Evolutionary conservation across 2,329 filamentous ascomycete species (phyloP).

Genomic region (Blastomyces parvus): DNA sequence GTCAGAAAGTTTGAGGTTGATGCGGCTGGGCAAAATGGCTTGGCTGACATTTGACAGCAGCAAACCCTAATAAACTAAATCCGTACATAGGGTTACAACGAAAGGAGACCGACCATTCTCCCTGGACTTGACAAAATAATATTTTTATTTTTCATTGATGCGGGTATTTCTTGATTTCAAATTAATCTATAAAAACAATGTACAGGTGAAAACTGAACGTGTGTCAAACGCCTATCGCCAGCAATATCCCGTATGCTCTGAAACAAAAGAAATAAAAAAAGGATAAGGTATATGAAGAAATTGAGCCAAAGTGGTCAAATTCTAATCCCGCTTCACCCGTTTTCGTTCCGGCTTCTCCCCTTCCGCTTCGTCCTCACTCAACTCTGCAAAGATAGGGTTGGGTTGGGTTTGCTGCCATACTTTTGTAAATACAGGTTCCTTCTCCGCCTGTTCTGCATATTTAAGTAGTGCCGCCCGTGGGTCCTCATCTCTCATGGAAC

Average conservation of each 20-base stretch:
- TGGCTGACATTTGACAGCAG: too few species aligned
- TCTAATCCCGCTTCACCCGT: constrained; percentile 31
- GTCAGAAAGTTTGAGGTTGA: not conserved
- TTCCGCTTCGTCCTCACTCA: constrained; percentile 66
- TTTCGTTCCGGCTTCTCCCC: constrained; percentile 48
- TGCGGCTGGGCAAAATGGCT: too few species aligned
- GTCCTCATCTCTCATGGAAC: constrained; percentile 91
- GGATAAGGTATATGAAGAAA: constrained; percentile 12
- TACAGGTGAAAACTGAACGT: not conserved
- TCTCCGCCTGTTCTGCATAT: constrained; percentile 87
- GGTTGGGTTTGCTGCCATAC: constrained; percentile 91
- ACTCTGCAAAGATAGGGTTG: constrained; percentile 77
- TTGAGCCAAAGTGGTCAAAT: constrained; percentile 6
- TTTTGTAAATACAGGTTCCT: constrained; percentile 87
- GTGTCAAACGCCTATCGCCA: not conserved
- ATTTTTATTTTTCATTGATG: not conserved
- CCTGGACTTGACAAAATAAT: too few species aligned
- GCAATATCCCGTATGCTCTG: not conserved
- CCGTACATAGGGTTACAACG: too few species aligned
- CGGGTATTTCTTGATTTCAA: not conserved
- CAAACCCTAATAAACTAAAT: not conserved
- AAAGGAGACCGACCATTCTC: too few species aligned
- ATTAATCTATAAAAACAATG: too few species aligned
- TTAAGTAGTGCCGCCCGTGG: constrained; percentile 87
- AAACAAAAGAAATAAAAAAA: constrained; percentile 9